phyloP scores from a whole-genome alignment of 2,329 filamentous ascomycete genomes.

The Alternaria sp. region DNA sequence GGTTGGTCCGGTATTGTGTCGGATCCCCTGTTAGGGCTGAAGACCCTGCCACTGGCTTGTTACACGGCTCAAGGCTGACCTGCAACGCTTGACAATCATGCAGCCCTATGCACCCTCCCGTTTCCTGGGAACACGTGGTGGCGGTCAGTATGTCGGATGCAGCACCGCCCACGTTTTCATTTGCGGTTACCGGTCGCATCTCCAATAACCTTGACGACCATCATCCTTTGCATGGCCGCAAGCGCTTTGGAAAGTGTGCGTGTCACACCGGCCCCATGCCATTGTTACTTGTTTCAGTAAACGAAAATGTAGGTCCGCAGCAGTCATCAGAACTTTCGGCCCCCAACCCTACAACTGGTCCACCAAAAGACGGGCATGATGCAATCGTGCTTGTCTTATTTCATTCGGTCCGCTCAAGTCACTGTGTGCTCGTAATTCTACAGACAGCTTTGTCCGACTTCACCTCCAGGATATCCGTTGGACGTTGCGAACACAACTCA shows the following conservation, averaged over 20 bases:
- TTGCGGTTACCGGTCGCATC: not conserved
- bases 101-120: constrained; percentile 45
- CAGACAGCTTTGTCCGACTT: not conserved
- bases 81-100: constrained; percentile 30
- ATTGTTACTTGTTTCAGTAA: constrained; percentile 27
- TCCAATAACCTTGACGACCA: constrained; percentile 8
- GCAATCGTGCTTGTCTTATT: constrained; percentile 4
- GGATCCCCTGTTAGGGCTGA: constrained; percentile 15
- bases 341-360: constrained; percentile 14
- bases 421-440: not conserved
- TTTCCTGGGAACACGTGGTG: constrained; percentile 36
- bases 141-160: constrained; percentile 36
- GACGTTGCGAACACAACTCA: not conserved
- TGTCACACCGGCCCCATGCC: constrained; percentile 1
- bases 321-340: constrained; percentile 21
- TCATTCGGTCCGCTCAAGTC: not conserved
- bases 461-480: not conserved
- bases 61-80: constrained; percentile 32
- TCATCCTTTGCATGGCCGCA: not conserved
- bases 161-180: constrained; percentile 5
- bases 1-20: not conserved
- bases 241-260: not conserved
- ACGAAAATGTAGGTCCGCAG: constrained; percentile 19
- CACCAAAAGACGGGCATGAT: constrained; percentile 6
- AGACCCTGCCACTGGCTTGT: constrained; percentile 11